Evolutionary conservation across 2,329 filamentous ascomycete genomes (phyloP).

Genomic region (Ceratocystis harringtonii): DNA sequence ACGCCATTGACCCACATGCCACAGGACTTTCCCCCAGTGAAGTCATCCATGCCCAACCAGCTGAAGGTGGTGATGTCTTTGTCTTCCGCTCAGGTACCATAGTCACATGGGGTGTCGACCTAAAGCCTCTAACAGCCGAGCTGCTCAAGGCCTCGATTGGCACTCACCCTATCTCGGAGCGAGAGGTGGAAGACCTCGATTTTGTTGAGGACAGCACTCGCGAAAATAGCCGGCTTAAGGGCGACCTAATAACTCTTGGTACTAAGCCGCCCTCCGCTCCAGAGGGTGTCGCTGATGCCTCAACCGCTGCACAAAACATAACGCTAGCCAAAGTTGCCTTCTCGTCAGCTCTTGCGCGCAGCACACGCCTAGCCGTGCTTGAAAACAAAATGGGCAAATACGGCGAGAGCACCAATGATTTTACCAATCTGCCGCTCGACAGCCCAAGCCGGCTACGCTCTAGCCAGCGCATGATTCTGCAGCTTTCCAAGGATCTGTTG

Average conservation of each 20-base stretch:
- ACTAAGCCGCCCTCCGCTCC: slow-evolving; percentile 41
- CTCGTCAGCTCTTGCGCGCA: slow-evolving; percentile 81
- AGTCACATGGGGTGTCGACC: slow-evolving; percentile 77
- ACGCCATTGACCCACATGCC: slow-evolving; percentile 45
- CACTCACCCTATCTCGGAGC: slow-evolving; percentile 49
- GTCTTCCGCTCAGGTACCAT: slow-evolving; percentile 90
- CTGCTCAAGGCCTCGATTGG: slow-evolving; percentile 63
- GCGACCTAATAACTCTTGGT: slow-evolving; percentile 78
- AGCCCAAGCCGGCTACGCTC: slow-evolving; percentile 35
- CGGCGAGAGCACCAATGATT: slow-evolving; percentile 70
- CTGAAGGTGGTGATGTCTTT: slow-evolving; percentile 70
- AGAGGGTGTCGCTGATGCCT: slow-evolving; percentile 25
- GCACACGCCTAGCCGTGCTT: slow-evolving; percentile 83
- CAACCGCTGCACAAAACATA: slow-evolving; percentile 32
- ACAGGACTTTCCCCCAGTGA: slow-evolving; percentile 46
- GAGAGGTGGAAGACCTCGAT: slow-evolving; percentile 82
- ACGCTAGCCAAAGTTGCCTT: slow-evolving; percentile 92
- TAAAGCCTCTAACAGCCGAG: slow-evolving; percentile 58
- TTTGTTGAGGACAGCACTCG: slow-evolving; percentile 61
- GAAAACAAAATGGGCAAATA: slow-evolving; percentile 72
- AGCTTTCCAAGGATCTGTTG: slow-evolving; percentile 85
- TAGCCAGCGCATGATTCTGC: slow-evolving; percentile 62
- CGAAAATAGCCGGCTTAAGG: slow-evolving; percentile 63
- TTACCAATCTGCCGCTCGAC: slow-evolving; percentile 58
- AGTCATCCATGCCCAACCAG: slow-evolving; percentile 46